phyloP scores from a whole-genome alignment of 2,329 filamentous ascomycete species.

The Aspergillus cejpii region DNA sequence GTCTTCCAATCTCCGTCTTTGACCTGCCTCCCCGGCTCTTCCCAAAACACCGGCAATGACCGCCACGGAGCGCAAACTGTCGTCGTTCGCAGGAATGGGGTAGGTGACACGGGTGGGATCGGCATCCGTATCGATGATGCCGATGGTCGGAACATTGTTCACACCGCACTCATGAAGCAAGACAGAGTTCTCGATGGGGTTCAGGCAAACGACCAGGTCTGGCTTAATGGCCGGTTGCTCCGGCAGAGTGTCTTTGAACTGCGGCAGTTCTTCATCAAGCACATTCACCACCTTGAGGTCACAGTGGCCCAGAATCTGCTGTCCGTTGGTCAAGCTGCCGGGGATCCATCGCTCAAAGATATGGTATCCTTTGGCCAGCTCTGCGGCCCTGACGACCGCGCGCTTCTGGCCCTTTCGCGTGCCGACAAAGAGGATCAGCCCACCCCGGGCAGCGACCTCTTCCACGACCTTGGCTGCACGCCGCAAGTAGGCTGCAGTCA shows the following conservation, averaged over 20 bases:
- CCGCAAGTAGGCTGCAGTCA: slow-evolving; percentile 81
- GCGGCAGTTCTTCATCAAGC: slow-evolving; percentile 56
- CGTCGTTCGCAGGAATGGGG: slow-evolving; percentile 92
- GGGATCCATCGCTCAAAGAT: slow-evolving; percentile 91
- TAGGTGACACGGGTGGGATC: slow-evolving; percentile 95
- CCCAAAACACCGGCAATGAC: slow-evolving; percentile 82
- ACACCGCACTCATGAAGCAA: slow-evolving; percentile 85
- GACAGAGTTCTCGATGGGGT: slow-evolving; percentile 86
- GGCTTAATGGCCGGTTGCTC: slow-evolving; percentile 65
- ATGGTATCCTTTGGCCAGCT: slow-evolving; percentile 72
- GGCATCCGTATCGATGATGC: slow-evolving; percentile 86
- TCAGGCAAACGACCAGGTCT: slow-evolving; percentile 86
- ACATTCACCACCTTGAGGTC: slow-evolving; percentile 70
- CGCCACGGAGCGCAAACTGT: slow-evolving; percentile 76
- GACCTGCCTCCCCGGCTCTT: slow-evolving; percentile 72
- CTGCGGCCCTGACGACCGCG: slow-evolving; percentile 72
- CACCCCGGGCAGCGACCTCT: slow-evolving; percentile 73
- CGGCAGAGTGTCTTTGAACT: slow-evolving; percentile 60
- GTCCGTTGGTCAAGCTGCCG: slow-evolving; percentile 84
- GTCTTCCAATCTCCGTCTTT: slow-evolving; percentile 57
- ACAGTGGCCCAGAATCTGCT: slow-evolving; percentile 72
- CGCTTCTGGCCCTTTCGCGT: slow-evolving; percentile 75
- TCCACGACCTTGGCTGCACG: slow-evolving; percentile 87
- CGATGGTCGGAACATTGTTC: slow-evolving; percentile 86
- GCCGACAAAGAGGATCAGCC: slow-evolving; percentile 84